Base-by-base conservation (phyloP, 73 alveolate genomes). In the Blepharisma stoltei region DNA sequence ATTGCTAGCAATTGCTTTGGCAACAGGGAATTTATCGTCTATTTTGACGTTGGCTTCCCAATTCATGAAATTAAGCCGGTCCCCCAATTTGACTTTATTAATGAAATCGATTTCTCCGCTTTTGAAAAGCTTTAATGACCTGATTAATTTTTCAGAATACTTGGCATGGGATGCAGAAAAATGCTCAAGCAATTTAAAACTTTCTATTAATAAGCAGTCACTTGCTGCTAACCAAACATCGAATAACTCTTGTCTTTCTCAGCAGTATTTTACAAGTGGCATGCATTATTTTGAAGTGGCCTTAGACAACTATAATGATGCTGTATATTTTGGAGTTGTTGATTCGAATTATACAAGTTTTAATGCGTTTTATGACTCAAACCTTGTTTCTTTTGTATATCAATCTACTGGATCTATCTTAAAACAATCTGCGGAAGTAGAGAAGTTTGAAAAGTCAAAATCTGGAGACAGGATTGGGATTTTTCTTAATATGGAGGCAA, bases 401-500 rank as follows among this genome's bases (percentile, higher is more conserved):
- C 73, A 60, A 60, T n/a, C 73, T 14, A n/a, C 37, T 9, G 73
- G 73, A 25, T 0, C 73, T 9, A 14, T 60, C 46, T 9, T 1
- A 1, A 20, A 38, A 8, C 14, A 60, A 60, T 8, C 46, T 9
- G 14, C 73, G 0, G 45, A 20, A 14, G 48, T 60, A 11, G 14
- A 5, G 18, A 60, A 4, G 18, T 60, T n/a, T n/a, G 73, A 60
- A 60, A 14, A n/a, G 18, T 60, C 47, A 38, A 60, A 60, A 25
- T 14, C 38, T 18, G 60, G 41, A 8, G 79, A 69, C 60, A 69
- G 5, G 65, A 69, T 69, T 43, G 79, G 79, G 23, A 2, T 69
- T 14, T 14, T 37, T 11, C 60, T 69, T 9, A 53, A 69, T 43
- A 69, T 69, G 79, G 60, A 25, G 45, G n/a, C 11, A 38, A 69